These are phyloP conservation scores for Solanum piurae DNA, from an alignment of 257 asterid genomes.

Conservation along the genomic window DNA sequence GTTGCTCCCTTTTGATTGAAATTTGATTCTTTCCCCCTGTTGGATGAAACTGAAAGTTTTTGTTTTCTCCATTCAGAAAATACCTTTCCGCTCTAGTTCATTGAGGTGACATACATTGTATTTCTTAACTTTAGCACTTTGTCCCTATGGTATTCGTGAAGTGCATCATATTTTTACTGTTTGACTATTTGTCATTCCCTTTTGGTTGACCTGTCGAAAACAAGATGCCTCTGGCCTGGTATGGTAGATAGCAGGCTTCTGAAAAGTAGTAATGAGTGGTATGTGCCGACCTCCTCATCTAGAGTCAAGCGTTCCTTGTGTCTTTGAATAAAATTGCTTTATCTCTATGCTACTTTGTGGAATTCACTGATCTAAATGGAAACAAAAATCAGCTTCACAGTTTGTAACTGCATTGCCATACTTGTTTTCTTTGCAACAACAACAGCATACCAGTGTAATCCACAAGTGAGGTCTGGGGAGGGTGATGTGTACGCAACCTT, in stretches of 20 bases:
- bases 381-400: not conserved
- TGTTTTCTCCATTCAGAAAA: not conserved
- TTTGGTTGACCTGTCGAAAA: not conserved
- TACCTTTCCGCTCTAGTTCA: not conserved
- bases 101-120: not conserved
- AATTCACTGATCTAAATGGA: not conserved
- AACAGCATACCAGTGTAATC: not conserved
- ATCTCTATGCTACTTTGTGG: not conserved
- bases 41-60: not conserved
- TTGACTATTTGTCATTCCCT: not conserved
- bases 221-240: not conserved
- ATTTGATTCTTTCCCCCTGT: not conserved
- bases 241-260: not conserved
- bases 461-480: not conserved
- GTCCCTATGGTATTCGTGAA: not conserved
- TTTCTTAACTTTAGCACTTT: not conserved
- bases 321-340: not conserved
- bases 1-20: not conserved
- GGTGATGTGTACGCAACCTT: not conserved
- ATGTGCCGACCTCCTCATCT: not conserved
- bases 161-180: not conserved
- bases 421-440: not conserved
- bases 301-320: not conserved
- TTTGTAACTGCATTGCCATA: not conserved
- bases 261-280: not conserved